Evolutionary conservation across 1,284 basidiomycete genomes (phyloP).

Genomic region (Apiotrichum gracile): DNA sequence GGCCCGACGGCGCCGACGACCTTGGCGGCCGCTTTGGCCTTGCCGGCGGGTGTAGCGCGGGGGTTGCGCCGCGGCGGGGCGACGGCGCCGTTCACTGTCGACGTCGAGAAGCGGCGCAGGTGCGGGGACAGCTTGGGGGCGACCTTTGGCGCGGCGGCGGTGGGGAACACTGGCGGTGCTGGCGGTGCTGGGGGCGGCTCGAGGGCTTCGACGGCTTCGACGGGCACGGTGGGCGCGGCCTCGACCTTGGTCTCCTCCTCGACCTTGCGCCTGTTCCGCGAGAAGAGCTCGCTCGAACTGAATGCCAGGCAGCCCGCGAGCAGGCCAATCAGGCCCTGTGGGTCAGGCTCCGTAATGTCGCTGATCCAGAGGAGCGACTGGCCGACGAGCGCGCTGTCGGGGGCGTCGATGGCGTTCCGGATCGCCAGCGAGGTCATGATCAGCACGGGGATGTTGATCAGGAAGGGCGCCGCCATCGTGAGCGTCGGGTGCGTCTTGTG

Average conservation of each 20-base stretch:
- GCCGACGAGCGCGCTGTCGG: slow-evolving; percentile 25
- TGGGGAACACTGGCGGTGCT: not conserved
- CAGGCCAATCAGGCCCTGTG: slow-evolving; percentile 37
- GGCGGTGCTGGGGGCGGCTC: not conserved
- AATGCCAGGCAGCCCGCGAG: slow-evolving; percentile 38
- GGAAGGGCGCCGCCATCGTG: slow-evolving; percentile 41
- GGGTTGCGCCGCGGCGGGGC: not conserved
- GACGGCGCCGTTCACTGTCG: not conserved
- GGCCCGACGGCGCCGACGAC: not conserved
- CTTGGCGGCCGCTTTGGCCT: no score
- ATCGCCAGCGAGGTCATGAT: slow-evolving; percentile 43
- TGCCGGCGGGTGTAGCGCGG: not conserved
- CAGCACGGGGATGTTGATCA: slow-evolving; percentile 47
- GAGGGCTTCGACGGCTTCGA: not conserved
- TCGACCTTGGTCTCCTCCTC: not conserved
- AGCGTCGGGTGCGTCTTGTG: slow-evolving; percentile 41
- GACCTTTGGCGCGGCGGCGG: not conserved
- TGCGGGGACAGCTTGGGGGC: not conserved
- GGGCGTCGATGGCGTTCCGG: slow-evolving; percentile 33
- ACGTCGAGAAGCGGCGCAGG: not conserved
- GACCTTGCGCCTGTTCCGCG: not conserved
- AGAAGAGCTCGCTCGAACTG: not conserved
- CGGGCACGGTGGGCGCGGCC: not conserved
- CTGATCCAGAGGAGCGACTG: slow-evolving; percentile 43
- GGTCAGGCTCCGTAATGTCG: slow-evolving; percentile 41